Percentiles rank a stretch among this genome's conserved stretches.
phyloP scores from a whole-genome alignment of 2,329 filamentous ascomycete species.

The Nannizzia gypsea region DNA sequence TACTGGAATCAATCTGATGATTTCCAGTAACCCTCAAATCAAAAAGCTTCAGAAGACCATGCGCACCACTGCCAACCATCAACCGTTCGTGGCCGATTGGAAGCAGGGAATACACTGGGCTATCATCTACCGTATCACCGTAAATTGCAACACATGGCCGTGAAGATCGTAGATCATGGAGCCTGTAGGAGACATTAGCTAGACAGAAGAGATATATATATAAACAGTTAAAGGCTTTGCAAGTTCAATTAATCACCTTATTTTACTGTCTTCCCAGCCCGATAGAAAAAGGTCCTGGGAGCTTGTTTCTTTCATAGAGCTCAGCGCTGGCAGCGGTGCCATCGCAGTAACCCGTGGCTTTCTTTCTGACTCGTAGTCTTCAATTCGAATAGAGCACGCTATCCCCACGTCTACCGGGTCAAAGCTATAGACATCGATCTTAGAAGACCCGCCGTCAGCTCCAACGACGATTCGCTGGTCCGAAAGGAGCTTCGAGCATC shows the following conservation, averaged over 20 bases:
- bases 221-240: neutral
- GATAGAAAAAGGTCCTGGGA: constrained; percentile 45
- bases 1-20: constrained; percentile 23
- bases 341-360: constrained; percentile 27
- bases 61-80: constrained; percentile 44
- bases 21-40: constrained; percentile 41
- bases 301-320: constrained; percentile 17
- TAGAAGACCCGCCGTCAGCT: constrained; percentile 31
- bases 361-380: constrained; percentile 22
- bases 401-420: constrained; percentile 32
- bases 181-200: constrained; percentile 23
- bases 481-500: constrained; percentile 44
- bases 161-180: constrained; percentile 50
- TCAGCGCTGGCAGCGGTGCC: constrained; percentile 23
- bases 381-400: constrained; percentile 29
- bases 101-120: constrained; percentile 47
- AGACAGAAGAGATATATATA: neutral
- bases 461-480: constrained; percentile 42
- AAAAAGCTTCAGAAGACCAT: constrained; percentile 51
- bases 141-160: constrained; percentile 39
- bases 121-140: constrained; percentile 45
- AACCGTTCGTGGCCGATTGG: constrained; percentile 46
- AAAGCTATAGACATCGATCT: constrained; percentile 42
- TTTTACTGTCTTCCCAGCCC: constrained; percentile 47
- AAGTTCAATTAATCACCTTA: constrained; percentile 25